Evolutionary conservation across 495 filamentous ascomycete genomes (phyloP).

Genomic region (Penicillium longicatenatum): DNA sequence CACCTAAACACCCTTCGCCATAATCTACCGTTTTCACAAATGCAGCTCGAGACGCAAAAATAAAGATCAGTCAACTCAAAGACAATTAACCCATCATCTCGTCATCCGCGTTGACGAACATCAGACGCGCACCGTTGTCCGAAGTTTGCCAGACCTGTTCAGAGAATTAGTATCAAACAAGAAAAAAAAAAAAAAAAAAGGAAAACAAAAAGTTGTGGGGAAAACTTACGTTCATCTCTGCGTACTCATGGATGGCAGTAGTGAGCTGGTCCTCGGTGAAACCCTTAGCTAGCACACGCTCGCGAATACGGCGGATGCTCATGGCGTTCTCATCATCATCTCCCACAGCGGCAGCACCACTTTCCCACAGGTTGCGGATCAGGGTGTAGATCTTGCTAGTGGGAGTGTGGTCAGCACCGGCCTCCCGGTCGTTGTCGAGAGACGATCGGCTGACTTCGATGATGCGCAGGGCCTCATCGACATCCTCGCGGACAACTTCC

Average conservation of each 20-base stretch:
- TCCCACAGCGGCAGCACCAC: constrained; percentile 73
- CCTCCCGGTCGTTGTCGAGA: constrained; percentile 65
- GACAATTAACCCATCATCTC: constrained; percentile 54
- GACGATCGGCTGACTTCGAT: constrained; percentile 90
- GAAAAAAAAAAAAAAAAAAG: constrained; percentile 2
- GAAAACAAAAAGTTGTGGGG: constrained; percentile 1
- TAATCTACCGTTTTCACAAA: constrained; percentile 25
- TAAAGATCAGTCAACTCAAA: constrained; percentile 16
- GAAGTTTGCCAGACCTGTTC: constrained; percentile 93
- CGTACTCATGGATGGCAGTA: constrained; percentile 86
- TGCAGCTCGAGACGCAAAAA: constrained; percentile 26
- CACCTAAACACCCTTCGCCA: constrained; percentile 30
- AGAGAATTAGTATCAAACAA: constrained; percentile 19
- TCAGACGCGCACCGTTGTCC: constrained; percentile 78
- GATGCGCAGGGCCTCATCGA: constrained; percentile 90
- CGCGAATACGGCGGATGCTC: constrained; percentile 81
- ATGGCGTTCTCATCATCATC: constrained; percentile 75
- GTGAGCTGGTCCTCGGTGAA: constrained; percentile 94
- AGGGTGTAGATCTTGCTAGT: constrained; percentile 93
- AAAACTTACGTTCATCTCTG: constrained; percentile 76
- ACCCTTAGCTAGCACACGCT: constrained; percentile 90
- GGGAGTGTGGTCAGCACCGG: constrained; percentile 70
- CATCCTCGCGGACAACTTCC: constrained; percentile 83
- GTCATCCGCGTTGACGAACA: constrained; percentile 71
- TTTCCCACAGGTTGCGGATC: constrained; percentile 79